phyloP scores from a whole-genome alignment of 169 alveolate genomes.

The Sarcocystis neurona region DNA sequence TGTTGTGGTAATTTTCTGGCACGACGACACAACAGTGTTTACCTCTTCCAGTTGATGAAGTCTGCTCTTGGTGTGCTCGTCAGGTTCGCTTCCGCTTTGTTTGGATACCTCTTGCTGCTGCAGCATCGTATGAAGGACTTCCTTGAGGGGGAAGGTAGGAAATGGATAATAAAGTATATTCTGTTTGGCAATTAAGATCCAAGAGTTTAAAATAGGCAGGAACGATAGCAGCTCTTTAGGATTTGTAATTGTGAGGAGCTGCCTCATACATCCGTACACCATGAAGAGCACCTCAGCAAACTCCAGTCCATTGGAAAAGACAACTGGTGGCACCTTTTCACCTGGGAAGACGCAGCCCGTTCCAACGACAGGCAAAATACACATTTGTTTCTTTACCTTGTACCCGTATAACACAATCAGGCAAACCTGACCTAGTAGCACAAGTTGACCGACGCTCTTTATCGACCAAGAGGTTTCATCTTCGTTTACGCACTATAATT shows the following conservation, averaged over 20 bases:
- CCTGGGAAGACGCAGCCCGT: background rate
- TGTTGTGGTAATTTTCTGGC: too few species aligned
- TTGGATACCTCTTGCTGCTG: background rate
- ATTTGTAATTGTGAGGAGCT: background rate
- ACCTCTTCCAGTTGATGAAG: background rate
- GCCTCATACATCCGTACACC: slow-evolving; percentile 24
- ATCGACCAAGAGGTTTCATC: too few species aligned
- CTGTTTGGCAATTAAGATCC: slow-evolving; percentile 4
- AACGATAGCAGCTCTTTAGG: background rate
- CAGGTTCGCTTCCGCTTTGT: background rate
- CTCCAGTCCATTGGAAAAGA: slow-evolving; percentile 47
- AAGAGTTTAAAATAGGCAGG: slow-evolving; percentile 28
- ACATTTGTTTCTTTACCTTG: too few species aligned
- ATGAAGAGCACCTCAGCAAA: slow-evolving; percentile 30
- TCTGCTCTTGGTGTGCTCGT: background rate
- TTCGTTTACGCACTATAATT: too few species aligned
- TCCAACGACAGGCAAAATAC: too few species aligned
- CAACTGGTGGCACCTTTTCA: slow-evolving; percentile 5
- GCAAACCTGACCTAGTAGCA: too few species aligned
- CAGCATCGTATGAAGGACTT: background rate
- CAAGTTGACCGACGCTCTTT: too few species aligned
- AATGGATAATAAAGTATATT: slow-evolving; percentile 20
- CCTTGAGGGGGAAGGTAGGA: slow-evolving; percentile 11
- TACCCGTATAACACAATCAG: too few species aligned
- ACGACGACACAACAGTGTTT: too few species aligned